Percentiles rank a stretch among this genome's conserved stretches.
phyloP scores from a whole-genome alignment of 176 grass and related monocot species.

The Eragrostis nindensis region DNA sequence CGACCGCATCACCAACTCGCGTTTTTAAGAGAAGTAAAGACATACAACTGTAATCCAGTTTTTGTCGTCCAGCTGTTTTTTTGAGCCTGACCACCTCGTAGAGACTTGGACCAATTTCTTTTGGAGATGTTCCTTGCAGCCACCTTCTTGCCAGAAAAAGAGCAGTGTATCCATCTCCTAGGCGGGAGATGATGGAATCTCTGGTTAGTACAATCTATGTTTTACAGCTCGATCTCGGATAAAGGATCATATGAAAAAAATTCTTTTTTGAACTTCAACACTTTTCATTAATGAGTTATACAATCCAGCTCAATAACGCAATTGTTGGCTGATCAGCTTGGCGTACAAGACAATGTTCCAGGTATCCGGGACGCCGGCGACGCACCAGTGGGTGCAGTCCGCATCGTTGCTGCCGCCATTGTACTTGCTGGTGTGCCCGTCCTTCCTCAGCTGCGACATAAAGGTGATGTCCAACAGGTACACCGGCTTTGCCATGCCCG shows the following conservation, averaged over 20 bases:
- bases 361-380: slow-evolving; percentile 74
- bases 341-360: slow-evolving; percentile 85
- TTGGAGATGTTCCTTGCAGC: too few relatives aligned
- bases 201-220: not conserved
- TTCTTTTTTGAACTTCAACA: not conserved
- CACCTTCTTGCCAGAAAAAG: too few relatives aligned
- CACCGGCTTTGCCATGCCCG: slow-evolving; percentile 63
- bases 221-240: not conserved
- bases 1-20: too few relatives aligned
- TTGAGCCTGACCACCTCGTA: too few relatives aligned
- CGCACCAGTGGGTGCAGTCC: slow-evolving; percentile 92
- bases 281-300: not conserved
- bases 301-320: not conserved
- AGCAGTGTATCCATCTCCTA: too few relatives aligned
- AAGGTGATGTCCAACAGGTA: slow-evolving; percentile 70
- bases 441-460: slow-evolving; percentile 76
- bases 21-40: too few relatives aligned
- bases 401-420: slow-evolving; percentile 47
- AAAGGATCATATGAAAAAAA: not conserved
- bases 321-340: slow-evolving; percentile 46
- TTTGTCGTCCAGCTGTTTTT: too few relatives aligned
- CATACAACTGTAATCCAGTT: too few relatives aligned
- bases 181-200: too few relatives aligned
- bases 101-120: too few relatives aligned
- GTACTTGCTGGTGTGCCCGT: slow-evolving; percentile 82